These are phyloP conservation scores for Panus rudis DNA, from an alignment of 768 basidiomycete species.

Conservation along the genomic window DNA sequence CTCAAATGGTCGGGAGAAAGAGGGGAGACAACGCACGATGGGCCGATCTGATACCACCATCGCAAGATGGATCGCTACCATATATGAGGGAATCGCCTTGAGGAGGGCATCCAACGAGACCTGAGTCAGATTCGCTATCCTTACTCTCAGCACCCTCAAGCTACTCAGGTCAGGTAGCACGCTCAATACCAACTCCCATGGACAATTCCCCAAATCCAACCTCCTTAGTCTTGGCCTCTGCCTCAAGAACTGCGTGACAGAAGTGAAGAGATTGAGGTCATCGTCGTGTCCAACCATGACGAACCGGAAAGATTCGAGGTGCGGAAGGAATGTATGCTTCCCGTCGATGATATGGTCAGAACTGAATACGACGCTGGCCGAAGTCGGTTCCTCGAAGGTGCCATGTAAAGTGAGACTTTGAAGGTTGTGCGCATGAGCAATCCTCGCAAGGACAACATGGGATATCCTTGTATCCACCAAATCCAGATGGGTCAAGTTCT, in stretches of 20 bases:
- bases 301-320: conserved; percentile 57
- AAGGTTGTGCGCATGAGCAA: conserved; percentile 54
- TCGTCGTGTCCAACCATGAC: conserved; percentile 59
- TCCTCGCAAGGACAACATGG: conserved; percentile 53
- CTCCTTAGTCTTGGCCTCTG: conserved; percentile 41
- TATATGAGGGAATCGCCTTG: conserved; percentile 28
- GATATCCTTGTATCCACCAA: conserved; percentile 66
- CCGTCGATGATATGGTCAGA: conserved; percentile 56
- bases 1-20: neutral
- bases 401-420: conserved; percentile 61
- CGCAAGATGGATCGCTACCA: conserved; percentile 49
- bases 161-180: conserved; percentile 45
- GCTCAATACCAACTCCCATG: conserved; percentile 50
- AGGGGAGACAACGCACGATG: conserved; percentile 31
- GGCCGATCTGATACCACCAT: conserved; percentile 43
- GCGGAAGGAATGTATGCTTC: conserved; percentile 53
- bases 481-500: conserved; percentile 62
- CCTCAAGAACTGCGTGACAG: conserved; percentile 48
- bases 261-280: conserved; percentile 42
- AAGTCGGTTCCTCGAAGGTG: conserved; percentile 51
- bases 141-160: conserved; percentile 51
- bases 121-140: conserved; percentile 43
- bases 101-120: conserved; percentile 26
- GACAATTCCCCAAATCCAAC: conserved; percentile 58
- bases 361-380: conserved; percentile 53